Evolutionary conservation across 345 rosid species (phyloP).

Genomic region (Bretschneidera sinensis): DNA sequence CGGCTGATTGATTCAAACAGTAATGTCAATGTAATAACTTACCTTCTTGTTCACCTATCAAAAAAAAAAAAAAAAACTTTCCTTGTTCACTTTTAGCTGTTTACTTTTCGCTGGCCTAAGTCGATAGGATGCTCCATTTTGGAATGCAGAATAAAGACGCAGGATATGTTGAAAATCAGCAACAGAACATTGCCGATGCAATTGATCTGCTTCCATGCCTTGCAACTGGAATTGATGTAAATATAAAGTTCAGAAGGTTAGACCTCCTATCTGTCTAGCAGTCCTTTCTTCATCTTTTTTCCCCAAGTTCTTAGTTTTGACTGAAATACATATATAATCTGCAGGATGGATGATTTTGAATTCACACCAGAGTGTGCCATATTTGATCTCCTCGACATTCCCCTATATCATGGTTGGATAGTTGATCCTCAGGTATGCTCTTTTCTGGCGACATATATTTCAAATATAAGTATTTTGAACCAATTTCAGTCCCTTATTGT

Average conservation of each 20-base stretch:
- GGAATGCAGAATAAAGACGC: conserved; percentile 71
- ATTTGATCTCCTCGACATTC: conserved; percentile 96
- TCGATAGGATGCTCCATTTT: conserved; percentile 12
- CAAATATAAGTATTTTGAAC: background rate
- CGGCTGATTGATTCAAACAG: conserved; percentile 94
- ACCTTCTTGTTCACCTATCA: background rate
- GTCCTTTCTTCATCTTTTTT: conserved; percentile 3
- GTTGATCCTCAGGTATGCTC: conserved; percentile 86
- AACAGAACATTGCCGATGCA: conserved; percentile 95
- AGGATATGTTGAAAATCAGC: conserved; percentile 88
- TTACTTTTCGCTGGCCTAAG: conserved; percentile 3
- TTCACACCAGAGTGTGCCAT: conserved; percentile 95
- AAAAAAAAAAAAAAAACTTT: no score
- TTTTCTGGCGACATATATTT: conserved; percentile 1
- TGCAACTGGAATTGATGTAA: conserved; percentile 96
- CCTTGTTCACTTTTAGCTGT: no score
- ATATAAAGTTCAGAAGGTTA: conserved; percentile 89
- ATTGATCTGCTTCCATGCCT: conserved; percentile 89
- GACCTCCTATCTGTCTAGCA: background rate
- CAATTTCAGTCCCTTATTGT: background rate
- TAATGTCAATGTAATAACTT: conserved; percentile 64
- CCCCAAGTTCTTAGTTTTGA: conserved; percentile 1
- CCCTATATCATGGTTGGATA: conserved; percentile 97
- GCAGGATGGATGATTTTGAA: conserved; percentile 98
- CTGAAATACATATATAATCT: conserved; percentile 14